Conservation (phyloP, 306 rosid species). For the Clitoria ternatea region DNA sequence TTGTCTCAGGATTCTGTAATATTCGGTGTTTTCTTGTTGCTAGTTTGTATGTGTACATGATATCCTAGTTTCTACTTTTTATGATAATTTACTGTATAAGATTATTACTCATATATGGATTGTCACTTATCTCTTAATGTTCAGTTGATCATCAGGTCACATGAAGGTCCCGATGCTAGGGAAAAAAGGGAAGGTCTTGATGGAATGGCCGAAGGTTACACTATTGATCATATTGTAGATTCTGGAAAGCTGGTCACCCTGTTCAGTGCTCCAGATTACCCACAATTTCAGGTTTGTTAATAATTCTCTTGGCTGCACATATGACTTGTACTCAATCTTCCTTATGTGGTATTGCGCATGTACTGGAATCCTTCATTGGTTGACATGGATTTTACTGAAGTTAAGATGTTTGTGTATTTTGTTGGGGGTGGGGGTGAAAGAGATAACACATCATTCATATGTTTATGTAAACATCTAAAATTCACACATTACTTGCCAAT, state of each 20-base stretch:
- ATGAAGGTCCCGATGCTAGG: slow-evolving; percentile 97
- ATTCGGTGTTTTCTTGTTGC: not conserved
- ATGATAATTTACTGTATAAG: not conserved
- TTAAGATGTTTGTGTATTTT: not conserved
- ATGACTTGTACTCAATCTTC: not conserved
- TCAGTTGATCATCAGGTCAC: slow-evolving; percentile 87
- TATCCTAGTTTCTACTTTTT: slow-evolving; percentile 17
- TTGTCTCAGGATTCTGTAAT: not conserved
- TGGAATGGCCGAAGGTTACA: slow-evolving; percentile 81
- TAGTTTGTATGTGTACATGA: not conserved
- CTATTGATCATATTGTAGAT: slow-evolving; percentile 84
- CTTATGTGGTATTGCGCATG: not conserved
- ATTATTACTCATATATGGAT: slow-evolving; percentile 28
- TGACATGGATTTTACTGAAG: not conserved
- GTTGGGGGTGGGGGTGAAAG: not conserved
- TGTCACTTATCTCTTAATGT: slow-evolving; percentile 15
- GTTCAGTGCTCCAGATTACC: slow-evolving; percentile 95
- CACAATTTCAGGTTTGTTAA: slow-evolving; percentile 77
- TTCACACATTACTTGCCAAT: not conserved
- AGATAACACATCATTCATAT: not conserved
- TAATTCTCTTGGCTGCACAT: not conserved
- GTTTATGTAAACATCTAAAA: not conserved
- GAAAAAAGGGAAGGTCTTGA: slow-evolving; percentile 79
- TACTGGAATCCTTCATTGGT: not conserved
- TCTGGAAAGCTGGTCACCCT: slow-evolving; percentile 84